Evolutionary conservation across 148 eudicot species (phyloP).

Genomic region (Cornus florida): DNA sequence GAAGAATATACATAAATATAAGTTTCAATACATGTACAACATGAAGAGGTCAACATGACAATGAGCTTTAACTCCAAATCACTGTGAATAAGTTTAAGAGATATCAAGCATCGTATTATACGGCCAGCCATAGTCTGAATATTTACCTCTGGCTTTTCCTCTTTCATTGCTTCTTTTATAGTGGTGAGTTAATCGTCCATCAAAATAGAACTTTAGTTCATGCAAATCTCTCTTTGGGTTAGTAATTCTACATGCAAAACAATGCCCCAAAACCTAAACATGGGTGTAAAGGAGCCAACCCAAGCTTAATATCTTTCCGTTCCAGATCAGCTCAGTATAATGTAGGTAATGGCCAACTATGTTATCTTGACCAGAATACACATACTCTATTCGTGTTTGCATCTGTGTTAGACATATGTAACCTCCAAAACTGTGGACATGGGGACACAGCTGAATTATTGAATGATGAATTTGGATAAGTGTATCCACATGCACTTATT

Average conservation of each 20-base stretch:
- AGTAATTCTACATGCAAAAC: not conserved
- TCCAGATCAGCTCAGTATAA: not conserved
- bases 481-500: too few relatives aligned
- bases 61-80: not conserved
- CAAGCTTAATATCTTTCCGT: not conserved
- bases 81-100: not conserved
- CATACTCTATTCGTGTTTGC: too few relatives aligned
- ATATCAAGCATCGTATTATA: not conserved
- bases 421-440: too few relatives aligned
- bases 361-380: too few relatives aligned
- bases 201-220: not conserved
- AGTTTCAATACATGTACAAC: not conserved
- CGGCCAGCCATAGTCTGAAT: not conserved
- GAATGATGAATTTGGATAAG: too few relatives aligned
- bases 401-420: too few relatives aligned
- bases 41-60: not conserved
- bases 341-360: too few relatives aligned
- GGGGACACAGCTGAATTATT: too few relatives aligned
- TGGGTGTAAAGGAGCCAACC: not conserved
- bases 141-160: not conserved
- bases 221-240: not conserved
- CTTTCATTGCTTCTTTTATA: slow-evolving; percentile 35
- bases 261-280: not conserved
- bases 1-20: not conserved
- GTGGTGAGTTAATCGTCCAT: not conserved